Base-by-base conservation (phyloP, 2,329 filamentous ascomycete genomes). In the Hymenoscyphus albidus region DNA sequence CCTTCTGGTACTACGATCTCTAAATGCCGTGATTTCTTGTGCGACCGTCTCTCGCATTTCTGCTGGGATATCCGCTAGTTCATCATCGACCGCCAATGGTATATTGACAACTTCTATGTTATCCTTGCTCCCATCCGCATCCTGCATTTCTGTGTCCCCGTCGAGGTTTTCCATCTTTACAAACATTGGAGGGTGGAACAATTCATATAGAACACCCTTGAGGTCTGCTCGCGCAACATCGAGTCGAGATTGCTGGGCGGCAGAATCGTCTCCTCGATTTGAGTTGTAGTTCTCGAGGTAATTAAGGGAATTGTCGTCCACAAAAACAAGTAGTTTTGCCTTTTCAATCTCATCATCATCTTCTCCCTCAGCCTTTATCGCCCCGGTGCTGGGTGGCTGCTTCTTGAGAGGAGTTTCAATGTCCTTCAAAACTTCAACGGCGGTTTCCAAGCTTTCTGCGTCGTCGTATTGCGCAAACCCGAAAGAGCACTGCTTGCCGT, bases 381-480 rank as follows among this genome's bases (percentile, higher is more conserved):
- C 67, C 12, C 71, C 73, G 67, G 77, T 71, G 71, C 79, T 80
- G 31, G 83, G 79, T 18, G 80, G 78, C 77, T 94, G 91, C 76
- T 88, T 90, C 79, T 92, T 91, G 51, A 88, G 81, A 38, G 95
- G 95, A 59, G 98, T 86, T 74, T 92, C 83, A 68, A 97, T 82
- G 72, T 95, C 89, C 75, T 88, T 87, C 71, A 97, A 85, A 64
- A 97, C 85, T 76, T 96, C 92, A 63, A 93, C 87, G 55, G 94
- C 95, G 56, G 89, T 89, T 76, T 89, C 88, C 70, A 99, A 82
- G 69, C 93, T 94, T 77, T 97, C 91, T 31, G 89, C 87, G 76
- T 98, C 93, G 68, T 97, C 94, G 77, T 91, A 99, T 77, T 97
- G 91, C 65, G 94, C 95, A 78, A 99, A 98, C 14, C 94, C 95